Conservation (phyloP, 371 early-diverging fungal genomes). For the Lichtheimia ornata region DNA sequence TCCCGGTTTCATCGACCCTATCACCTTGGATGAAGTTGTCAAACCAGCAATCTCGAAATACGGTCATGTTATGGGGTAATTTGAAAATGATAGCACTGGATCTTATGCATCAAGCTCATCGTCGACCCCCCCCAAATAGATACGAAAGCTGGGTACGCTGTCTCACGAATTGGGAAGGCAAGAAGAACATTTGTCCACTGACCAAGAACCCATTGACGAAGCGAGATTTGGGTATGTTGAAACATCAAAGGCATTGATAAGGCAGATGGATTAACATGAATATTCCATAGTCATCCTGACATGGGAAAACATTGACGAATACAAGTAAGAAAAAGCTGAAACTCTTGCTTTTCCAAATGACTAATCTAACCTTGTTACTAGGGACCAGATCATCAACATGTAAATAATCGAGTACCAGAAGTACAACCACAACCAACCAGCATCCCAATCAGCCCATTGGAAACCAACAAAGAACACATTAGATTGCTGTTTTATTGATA, state of each 20-base stretch:
- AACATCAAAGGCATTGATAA: background rate
- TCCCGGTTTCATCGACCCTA: constrained; percentile 91
- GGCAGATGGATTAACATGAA: background rate
- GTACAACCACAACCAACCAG: too few species aligned
- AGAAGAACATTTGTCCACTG: constrained; percentile 88
- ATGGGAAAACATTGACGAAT: constrained; percentile 84
- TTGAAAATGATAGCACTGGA: background rate
- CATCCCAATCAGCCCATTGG: background rate
- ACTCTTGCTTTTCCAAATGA: background rate
- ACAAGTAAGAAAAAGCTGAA: constrained; percentile 41
- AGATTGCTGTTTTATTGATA: background rate
- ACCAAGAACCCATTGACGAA: constrained; percentile 92
- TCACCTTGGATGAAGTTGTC: constrained; percentile 87
- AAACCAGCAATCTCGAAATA: constrained; percentile 95
- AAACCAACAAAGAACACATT: background rate
- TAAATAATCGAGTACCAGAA: background rate
- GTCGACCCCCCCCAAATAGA: constrained; percentile 17
- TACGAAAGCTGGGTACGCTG: constrained; percentile 95
- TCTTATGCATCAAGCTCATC: background rate
- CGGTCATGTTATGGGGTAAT: constrained; percentile 92
- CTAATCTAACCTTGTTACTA: background rate
- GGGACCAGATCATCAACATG: constrained; percentile 2
- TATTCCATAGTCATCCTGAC: constrained; percentile 65
- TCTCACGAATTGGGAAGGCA: constrained; percentile 75
- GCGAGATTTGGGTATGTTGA: constrained; percentile 72